Conservation (phyloP, 768 basidiomycete genomes). For the Pleurotus tuber-regium region DNA sequence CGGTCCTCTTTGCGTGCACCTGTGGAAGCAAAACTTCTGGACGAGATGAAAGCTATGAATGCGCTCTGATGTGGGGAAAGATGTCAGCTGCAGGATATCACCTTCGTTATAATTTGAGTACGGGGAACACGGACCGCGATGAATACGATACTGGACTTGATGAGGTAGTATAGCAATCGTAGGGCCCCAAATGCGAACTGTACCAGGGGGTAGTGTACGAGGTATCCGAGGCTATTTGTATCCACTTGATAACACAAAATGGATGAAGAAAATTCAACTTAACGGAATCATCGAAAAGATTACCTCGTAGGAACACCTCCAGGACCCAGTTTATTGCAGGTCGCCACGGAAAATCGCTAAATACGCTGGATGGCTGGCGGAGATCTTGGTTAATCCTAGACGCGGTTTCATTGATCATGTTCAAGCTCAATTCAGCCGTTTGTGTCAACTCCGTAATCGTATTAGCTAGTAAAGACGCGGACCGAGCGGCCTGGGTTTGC, state of each 20-base stretch:
- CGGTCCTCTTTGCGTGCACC: no score
- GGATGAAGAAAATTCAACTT: no score
- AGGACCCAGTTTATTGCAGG: not conserved
- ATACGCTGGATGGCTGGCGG: not conserved
- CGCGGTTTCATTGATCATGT: not conserved
- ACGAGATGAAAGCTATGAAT: not conserved
- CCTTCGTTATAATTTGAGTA: no score
- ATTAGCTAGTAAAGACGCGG: not conserved
- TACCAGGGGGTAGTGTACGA: not conserved
- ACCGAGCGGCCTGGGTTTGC: not conserved
- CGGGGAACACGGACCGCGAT: slow-evolving; percentile 1
- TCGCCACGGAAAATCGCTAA: not conserved
- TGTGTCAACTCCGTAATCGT: not conserved
- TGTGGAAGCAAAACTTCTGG: not conserved
- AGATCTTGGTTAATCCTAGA: not conserved
- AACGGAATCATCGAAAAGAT: not conserved
- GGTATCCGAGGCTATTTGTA: not conserved
- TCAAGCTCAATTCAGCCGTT: not conserved
- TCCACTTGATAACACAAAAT: no score
- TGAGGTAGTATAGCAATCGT: not conserved
- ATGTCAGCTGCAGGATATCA: not conserved
- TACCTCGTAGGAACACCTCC: not conserved
- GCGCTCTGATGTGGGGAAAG: not conserved
- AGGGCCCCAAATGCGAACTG: not conserved
- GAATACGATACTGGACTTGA: not conserved